A percentile compares a stretch with the other conserved stretches of the same genome.
Conservation (phyloP, 148 eudicot species). For the Heliosperma pusillum region DNA sequence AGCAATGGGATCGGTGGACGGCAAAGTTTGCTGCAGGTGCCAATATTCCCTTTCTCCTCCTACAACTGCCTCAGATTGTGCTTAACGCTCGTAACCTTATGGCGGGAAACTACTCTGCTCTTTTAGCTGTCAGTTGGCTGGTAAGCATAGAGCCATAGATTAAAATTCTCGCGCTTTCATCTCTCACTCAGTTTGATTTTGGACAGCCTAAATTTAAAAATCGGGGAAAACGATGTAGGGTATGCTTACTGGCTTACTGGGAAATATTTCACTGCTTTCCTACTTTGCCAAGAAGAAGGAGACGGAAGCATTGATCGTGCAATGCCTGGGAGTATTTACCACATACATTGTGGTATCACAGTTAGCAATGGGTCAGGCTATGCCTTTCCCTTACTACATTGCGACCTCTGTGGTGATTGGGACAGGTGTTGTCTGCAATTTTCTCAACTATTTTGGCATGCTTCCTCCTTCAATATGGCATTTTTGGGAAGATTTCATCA, state of each 20-base stretch:
- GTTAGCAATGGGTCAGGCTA: constrained; percentile 83
- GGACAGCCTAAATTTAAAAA: constrained; percentile 1
- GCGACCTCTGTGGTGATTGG: constrained; percentile 59
- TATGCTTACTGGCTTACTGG: constrained; percentile 87
- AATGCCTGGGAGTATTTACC: constrained; percentile 78
- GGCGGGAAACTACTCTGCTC: constrained; percentile 72
- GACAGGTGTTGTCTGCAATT: constrained; percentile 64
- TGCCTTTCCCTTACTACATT: constrained; percentile 68
- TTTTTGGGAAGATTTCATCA: constrained; percentile 89
- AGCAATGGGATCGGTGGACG: constrained; percentile 80
- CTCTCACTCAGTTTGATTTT: not conserved
- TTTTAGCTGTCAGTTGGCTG: constrained; percentile 92
- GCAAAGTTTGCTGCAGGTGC: constrained; percentile 81
- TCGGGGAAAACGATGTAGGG: constrained; percentile 46
- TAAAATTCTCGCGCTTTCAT: not conserved
- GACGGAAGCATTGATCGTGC: constrained; percentile 77
- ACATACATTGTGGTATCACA: constrained; percentile 71
- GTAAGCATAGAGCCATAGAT: constrained; percentile 47
- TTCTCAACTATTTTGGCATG: constrained; percentile 65
- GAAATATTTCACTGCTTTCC: constrained; percentile 75
- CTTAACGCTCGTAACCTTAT: constrained; percentile 84
- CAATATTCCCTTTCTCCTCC: constrained; percentile 80
- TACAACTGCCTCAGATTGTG: constrained; percentile 87
- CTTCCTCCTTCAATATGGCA: constrained; percentile 62
- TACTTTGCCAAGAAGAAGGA: constrained; percentile 91